phyloP scores from a whole-genome alignment of 2,329 filamentous ascomycete species.

The Sporothrix mexicana region DNA sequence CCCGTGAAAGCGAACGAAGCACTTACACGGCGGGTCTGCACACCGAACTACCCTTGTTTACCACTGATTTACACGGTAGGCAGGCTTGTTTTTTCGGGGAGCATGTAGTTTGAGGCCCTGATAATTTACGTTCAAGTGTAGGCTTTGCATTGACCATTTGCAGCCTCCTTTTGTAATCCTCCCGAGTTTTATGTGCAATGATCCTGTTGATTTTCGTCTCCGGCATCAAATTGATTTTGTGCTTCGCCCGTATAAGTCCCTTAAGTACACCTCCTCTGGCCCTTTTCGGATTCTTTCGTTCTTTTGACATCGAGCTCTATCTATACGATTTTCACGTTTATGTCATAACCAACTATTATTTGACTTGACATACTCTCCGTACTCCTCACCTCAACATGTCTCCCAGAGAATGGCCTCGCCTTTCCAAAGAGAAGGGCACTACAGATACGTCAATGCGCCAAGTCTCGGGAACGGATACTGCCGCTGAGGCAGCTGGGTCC shows the following conservation, averaged over 20 bases:
- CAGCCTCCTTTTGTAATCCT: neutral
- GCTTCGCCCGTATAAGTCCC: too few species aligned
- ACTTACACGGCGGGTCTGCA: slow-evolving; percentile 20
- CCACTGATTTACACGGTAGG: neutral
- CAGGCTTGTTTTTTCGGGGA: neutral
- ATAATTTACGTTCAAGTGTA: too few species aligned
- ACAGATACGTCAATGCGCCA: neutral
- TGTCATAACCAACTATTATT: neutral
- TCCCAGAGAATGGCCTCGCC: neutral
- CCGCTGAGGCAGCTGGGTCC: neutral
- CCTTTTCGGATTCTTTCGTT: neutral
- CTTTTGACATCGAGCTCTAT: neutral
- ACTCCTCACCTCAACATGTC: neutral
- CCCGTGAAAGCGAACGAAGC: slow-evolving; percentile 2
- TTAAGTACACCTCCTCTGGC: neutral
- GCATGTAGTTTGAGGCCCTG: neutral
- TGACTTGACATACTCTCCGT: neutral
- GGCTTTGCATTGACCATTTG: too few species aligned
- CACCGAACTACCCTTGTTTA: neutral
- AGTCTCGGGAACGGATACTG: neutral
- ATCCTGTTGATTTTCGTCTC: neutral
- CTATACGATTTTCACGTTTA: too few species aligned
- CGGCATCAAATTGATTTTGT: neutral
- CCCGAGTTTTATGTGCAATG: neutral
- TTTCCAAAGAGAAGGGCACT: neutral